phyloP scores from a whole-genome alignment of 2,329 filamentous ascomycete species.

The Cladophialophora bantiana region DNA sequence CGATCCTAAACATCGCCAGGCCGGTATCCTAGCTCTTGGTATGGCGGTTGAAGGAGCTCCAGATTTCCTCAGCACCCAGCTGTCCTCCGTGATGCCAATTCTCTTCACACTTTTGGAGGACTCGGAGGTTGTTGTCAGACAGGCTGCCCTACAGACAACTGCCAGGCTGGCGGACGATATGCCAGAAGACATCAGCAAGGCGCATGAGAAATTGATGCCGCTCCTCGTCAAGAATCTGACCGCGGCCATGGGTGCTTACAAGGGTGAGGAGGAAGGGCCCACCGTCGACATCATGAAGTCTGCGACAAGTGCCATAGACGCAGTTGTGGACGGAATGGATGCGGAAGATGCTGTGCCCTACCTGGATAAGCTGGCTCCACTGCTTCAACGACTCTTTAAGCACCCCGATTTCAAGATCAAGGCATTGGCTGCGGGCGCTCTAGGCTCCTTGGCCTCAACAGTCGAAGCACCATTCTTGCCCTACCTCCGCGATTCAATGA shows the following conservation, averaged over 20 bases:
- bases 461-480: constrained; percentile 83
- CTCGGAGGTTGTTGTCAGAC: constrained; percentile 80
- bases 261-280: constrained; percentile 71
- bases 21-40: constrained; percentile 88
- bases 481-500: constrained; percentile 92
- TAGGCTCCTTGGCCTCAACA: constrained; percentile 88
- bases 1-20: constrained; percentile 81
- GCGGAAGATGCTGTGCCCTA: constrained; percentile 81
- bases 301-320: constrained; percentile 88
- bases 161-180: constrained; percentile 93
- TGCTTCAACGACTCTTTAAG: constrained; percentile 81
- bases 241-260: constrained; percentile 73
- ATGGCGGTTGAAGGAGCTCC: constrained; percentile 96
- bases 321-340: constrained; percentile 84
- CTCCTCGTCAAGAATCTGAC: constrained; percentile 88
- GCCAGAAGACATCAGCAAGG: constrained; percentile 83
- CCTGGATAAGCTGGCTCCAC: constrained; percentile 79
- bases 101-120: constrained; percentile 85
- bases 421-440: constrained; percentile 83
- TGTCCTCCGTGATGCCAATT: constrained; percentile 82
- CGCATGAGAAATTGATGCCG: constrained; percentile 84
- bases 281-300: constrained; percentile 87
- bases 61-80: constrained; percentile 94
- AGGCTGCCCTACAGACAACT: constrained; percentile 84
- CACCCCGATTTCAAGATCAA: constrained; percentile 90